Evolutionary conservation across 306 rosid genomes (phyloP).

Genomic region (Glycine latifolia): DNA sequence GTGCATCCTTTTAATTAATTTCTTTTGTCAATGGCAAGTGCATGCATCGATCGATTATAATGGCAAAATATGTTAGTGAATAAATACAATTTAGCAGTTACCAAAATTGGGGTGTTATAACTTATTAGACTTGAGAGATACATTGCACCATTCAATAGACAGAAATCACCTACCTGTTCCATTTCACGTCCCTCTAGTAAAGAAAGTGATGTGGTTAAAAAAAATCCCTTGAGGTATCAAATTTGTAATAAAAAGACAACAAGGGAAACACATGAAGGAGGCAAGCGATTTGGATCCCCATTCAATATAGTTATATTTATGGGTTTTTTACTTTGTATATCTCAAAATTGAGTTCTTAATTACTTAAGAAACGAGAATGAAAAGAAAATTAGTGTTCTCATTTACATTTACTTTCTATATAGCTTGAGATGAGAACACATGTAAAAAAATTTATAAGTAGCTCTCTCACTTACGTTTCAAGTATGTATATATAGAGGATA

Average conservation of each 20-base stretch:
- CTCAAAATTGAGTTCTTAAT: neutral
- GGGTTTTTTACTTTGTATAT: neutral
- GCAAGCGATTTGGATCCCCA: no score
- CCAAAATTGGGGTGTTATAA: conserved; percentile 14
- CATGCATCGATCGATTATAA: conserved; percentile 40
- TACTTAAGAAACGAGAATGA: no score
- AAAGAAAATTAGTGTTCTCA: no score
- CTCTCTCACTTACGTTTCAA: no score
- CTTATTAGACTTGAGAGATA: conserved; percentile 31
- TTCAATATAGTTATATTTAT: neutral
- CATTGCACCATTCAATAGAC: conserved; percentile 41
- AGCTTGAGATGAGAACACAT: no score
- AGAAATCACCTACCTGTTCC: neutral
- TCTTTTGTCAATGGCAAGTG: conserved; percentile 3
- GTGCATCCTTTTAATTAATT: neutral
- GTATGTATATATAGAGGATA: no score
- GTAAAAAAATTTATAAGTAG: no score
- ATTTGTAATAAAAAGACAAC: neutral
- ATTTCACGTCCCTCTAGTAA: neutral
- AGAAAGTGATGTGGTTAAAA: neutral
- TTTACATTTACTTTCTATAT: no score
- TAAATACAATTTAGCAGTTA: neutral
- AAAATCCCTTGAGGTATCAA: neutral
- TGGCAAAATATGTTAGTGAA: conserved; percentile 1
- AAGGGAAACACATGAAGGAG: neutral